phyloP scores from a whole-genome alignment of 768 basidiomycete genomes.

The Boletus eberwhitei region DNA sequence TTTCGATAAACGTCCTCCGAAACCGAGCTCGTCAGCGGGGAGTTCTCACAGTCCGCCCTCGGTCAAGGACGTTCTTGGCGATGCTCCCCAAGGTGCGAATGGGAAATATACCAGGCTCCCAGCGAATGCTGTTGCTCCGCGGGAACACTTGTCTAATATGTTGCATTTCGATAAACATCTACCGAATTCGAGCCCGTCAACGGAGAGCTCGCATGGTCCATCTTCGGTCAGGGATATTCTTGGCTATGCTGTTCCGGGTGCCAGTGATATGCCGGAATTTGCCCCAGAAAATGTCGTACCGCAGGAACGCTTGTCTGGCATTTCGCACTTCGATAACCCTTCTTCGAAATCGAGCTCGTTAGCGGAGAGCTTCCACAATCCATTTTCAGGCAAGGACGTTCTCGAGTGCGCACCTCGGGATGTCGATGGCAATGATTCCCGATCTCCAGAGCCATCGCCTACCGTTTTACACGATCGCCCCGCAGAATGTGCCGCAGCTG shows the following conservation, averaged over 20 bases:
- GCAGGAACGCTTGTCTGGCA: neutral
- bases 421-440: neutral
- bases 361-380: neutral
- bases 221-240: neutral
- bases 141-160: neutral
- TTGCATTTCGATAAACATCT: neutral
- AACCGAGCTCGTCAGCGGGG: neutral
- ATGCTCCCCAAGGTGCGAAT: neutral
- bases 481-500: neutral
- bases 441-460: neutral
- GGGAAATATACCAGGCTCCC: too few relatives aligned
- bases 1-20: neutral
- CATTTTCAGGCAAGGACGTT: neutral
- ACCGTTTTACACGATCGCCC: neutral
- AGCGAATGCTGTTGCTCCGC: neutral
- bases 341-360: neutral
- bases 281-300: neutral
- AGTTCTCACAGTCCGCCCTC: neutral
- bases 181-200: neutral
- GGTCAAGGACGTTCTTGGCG: neutral
- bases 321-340: neutral
- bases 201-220: neutral
- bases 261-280: neutral
- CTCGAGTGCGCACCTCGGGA: neutral
- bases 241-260: neutral